Base-by-base conservation (phyloP, 2,329 filamentous ascomycete genomes). In the Penicillium sp. region DNA sequence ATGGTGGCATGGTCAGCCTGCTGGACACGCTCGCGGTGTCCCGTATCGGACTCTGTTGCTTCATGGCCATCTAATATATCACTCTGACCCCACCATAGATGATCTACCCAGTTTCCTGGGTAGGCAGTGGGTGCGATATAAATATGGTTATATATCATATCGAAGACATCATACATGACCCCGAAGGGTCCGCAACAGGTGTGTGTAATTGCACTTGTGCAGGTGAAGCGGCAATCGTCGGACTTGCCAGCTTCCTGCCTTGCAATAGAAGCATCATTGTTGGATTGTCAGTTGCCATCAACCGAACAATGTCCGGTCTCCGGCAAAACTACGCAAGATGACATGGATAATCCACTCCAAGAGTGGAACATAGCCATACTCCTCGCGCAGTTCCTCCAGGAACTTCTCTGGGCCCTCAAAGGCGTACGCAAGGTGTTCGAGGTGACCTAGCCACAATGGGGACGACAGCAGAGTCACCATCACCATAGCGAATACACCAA, bases 261-360 rank as follows among this genome's bases (percentile, higher is more conserved):
- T 46, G 34, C 10, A 6, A 17, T 17, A 17, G 17, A 17, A 17
- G 17, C 17, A 17, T 17, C 17, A 2, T 17, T 17, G 1, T 17
- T 17, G 17, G 17, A 2, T 17, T 17, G 17, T 17, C 17, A 17
- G 17, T 22, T 49, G 26, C 40, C 7, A 2, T 45, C n/a, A 49
- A 49, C 47, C 47, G 21, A 31, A 37, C 26, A 22, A 19, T 8
- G 34, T 26, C 28, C 47, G 47, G n/a, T 49, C 47, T n/a, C 47
- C 41, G n/a, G 41, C 47, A 22, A 45, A 35, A 17, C 32, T 28
- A 33, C 47, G 47, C 4, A 49, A 15, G 19, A 49, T 19, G 15
- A 45, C 12, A 45, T 45, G 39, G 41, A 49, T 22, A 8, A 49
- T 13, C 24, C 41, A 33, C 15, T 45, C 41, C 21, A 49, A 10